Base-by-base conservation (phyloP, 2,329 filamentous ascomycete genomes). In the Aspergillus arachidicola region DNA sequence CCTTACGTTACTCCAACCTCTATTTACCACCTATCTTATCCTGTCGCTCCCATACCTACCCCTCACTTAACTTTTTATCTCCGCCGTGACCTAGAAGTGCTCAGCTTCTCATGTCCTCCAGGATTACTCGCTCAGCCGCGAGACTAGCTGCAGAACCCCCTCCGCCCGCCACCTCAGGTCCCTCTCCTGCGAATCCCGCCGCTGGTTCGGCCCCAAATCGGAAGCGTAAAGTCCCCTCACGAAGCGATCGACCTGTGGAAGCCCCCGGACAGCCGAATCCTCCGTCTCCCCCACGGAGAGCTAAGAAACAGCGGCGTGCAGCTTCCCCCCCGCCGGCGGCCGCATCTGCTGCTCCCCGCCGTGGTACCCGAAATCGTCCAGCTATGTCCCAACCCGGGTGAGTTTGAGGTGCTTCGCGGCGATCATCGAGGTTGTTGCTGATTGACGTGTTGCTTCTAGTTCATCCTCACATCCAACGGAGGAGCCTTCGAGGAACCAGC, bases 121-220 rank as follows among this genome's bases (percentile, higher is more conserved):
- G 94, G 92, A 89, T 95, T 75, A 97, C 94, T 85, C 93, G 94
- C 85, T 95, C 94, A 75, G 91, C 94, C 80, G 91, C 94, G 84
- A 93, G 93, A 85, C 89, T 92, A 87, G 92, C 92, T 83, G 91
- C 92, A 81, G 85, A 84, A 70, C 74, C 79, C 68, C 73, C 81
- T 69, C 75, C 80, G 68, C 75, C 82, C 72, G 73, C 79, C 72
- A 73, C 69, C 80, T 64, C 75, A 76, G 67, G 71, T 75, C 66
- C 74, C 74, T 66, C 75, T 78, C 65, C 78, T 76, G 66, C 71
- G 74, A 71, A 71, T 69, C 66, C 73, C 77, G 73, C 80, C 79
- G 72, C 80, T 77, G 74, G 80, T 73, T 71, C 78, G 81, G 68
- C 80, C 79, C 66, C 78, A 82, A 72, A 86, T 66, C 87, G 89